phyloP scores from a whole-genome alignment of 2,329 filamentous ascomycete species.

The Ophiocordyceps camponoti-floridani region DNA sequence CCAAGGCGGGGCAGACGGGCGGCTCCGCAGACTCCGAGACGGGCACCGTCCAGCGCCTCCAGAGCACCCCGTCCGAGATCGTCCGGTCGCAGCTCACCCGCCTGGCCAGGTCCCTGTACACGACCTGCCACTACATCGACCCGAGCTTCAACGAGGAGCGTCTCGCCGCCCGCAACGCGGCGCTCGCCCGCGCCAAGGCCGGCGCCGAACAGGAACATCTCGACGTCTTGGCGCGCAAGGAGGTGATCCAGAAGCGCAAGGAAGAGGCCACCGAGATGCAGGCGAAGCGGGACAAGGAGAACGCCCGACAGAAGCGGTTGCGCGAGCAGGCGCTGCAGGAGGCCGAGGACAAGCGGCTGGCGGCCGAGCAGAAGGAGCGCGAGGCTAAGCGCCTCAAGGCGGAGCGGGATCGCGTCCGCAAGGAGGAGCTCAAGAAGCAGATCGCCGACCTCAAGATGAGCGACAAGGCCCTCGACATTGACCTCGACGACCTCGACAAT shows the following conservation, averaged over 20 bases:
- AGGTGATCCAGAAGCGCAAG: conserved; percentile 91
- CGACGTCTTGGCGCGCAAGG: conserved; percentile 69
- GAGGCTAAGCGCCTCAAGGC: conserved; percentile 73
- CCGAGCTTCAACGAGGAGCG: conserved; percentile 72
- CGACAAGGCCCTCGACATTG: conserved; percentile 58
- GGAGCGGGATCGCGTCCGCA: conserved; percentile 76
- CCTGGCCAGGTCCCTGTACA: conserved; percentile 75
- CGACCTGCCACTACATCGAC: conserved; percentile 93
- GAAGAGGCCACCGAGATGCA: conserved; percentile 81
- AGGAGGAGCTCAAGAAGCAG: conserved; percentile 86
- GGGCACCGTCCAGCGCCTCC: conserved; percentile 78
- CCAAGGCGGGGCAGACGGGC: conserved; percentile 77
- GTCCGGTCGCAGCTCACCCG: conserved; percentile 87
- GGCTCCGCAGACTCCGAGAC: conserved; percentile 78
- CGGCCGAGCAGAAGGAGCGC: conserved; percentile 83
- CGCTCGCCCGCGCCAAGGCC: conserved; percentile 63
- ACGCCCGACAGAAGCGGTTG: conserved; percentile 71
- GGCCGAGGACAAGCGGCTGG: conserved; percentile 73
- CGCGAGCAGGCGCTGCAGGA: conserved; percentile 78
- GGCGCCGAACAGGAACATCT: conserved; percentile 86
- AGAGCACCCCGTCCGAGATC: conserved; percentile 96
- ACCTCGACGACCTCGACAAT: conserved; percentile 65
- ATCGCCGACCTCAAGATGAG: conserved; percentile 81
- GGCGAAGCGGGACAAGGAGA: conserved; percentile 81
- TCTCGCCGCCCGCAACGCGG: conserved; percentile 60